These are phyloP conservation scores for Peronospora belbahrii DNA, from an alignment of 352 stramenopile genomes.

Conservation along the genomic window DNA sequence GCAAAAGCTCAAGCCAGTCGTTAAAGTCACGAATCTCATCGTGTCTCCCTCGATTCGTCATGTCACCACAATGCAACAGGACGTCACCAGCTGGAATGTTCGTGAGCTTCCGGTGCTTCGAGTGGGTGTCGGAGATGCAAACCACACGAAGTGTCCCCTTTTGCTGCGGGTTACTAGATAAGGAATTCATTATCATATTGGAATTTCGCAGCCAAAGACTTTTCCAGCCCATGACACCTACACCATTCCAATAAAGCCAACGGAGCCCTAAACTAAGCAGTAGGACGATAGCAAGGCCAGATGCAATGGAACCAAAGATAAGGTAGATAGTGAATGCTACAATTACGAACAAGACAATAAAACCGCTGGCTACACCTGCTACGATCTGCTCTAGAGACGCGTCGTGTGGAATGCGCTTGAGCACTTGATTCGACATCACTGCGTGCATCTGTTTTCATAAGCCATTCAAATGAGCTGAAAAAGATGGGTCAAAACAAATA, in stretches of 20 bases:
- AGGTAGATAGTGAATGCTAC: slow-evolving; percentile 11
- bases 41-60: slow-evolving; percentile 73
- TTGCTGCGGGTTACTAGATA: slow-evolving; percentile 38
- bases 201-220: slow-evolving; percentile 40
- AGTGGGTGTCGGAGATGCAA: slow-evolving; percentile 79
- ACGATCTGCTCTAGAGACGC: slow-evolving; percentile 27
- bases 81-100: slow-evolving; percentile 64
- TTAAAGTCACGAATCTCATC: slow-evolving; percentile 69
- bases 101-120: slow-evolving; percentile 57
- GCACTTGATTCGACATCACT: slow-evolving; percentile 17
- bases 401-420: slow-evolving; percentile 40
- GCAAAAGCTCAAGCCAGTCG: slow-evolving; percentile 65
- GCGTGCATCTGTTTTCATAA: too few relatives aligned
- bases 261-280: slow-evolving; percentile 23
- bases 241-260: slow-evolving; percentile 58
- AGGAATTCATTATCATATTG: slow-evolving; percentile 11
- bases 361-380: background rate
- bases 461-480: too few relatives aligned
- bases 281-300: slow-evolving; percentile 8
- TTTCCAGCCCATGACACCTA: slow-evolving; percentile 50
- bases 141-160: slow-evolving; percentile 58
- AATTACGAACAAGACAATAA: slow-evolving; percentile 9
- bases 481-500: too few relatives aligned
- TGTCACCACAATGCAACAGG: slow-evolving; percentile 88
- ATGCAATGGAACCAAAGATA: slow-evolving; percentile 20